Percentiles rank a stretch among this genome's conserved stretches.
These are phyloP conservation scores for Termitomyces sp. DNA, from an alignment of 768 basidiomycete species.

Conservation along the genomic window DNA sequence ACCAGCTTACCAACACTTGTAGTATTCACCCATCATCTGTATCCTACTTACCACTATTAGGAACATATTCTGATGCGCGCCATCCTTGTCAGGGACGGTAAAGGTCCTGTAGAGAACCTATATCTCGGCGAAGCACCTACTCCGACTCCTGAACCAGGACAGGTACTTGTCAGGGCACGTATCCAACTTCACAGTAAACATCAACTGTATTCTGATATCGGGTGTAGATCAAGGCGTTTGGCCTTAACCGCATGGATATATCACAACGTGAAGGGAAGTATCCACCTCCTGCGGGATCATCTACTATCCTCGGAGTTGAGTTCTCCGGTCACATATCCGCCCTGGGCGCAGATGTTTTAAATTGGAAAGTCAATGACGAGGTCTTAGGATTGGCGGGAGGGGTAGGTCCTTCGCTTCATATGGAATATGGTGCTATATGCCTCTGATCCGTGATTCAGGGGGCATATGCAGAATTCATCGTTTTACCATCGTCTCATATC, in stretches of 20 bases:
- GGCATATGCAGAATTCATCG: conserved; percentile 87
- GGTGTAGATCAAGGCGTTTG: conserved; percentile 69
- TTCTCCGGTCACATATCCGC: conserved; percentile 66
- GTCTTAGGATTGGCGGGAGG: conserved; percentile 78
- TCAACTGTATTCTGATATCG: not conserved
- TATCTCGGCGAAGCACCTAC: conserved; percentile 68
- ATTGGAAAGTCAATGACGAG: conserved; percentile 61
- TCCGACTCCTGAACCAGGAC: conserved; percentile 47
- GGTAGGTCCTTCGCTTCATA: conserved; percentile 35
- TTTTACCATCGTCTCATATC: conserved; percentile 57
- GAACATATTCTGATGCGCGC: conserved; percentile 55
- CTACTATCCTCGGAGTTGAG: conserved; percentile 79
- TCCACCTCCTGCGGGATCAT: conserved; percentile 70
- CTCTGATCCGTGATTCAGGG: conserved; percentile 43
- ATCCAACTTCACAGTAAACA: not conserved
- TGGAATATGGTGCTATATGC: not conserved
- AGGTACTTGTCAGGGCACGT: conserved; percentile 77
- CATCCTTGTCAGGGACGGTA: conserved; percentile 68
- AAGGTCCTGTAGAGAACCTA: conserved; percentile 71
- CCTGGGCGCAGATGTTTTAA: conserved; percentile 42
- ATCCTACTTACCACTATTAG: not conserved
- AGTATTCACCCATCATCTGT: not conserved
- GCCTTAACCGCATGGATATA: conserved; percentile 88
- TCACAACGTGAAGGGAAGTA: conserved; percentile 67
- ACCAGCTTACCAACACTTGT: not conserved